Conservation (phyloP, 2,329 filamentous ascomycete species). For the Sporothrix protearum region DNA sequence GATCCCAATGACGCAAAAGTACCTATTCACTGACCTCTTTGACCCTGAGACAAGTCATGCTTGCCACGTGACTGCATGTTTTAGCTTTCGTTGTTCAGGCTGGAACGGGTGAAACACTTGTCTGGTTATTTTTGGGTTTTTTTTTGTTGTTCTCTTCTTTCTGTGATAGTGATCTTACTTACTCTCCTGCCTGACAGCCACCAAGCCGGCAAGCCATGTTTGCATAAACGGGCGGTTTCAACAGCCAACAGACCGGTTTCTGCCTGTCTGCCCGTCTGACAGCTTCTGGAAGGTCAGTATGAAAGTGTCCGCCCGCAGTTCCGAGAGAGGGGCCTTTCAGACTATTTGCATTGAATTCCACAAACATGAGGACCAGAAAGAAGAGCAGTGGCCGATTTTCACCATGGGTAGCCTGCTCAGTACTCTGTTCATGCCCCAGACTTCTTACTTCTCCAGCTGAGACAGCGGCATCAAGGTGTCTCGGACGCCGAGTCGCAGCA, state of each 20-base stretch:
- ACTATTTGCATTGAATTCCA: neutral
- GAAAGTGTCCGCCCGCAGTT: neutral
- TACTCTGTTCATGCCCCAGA: neutral
- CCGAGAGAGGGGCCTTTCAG: constrained; percentile 3
- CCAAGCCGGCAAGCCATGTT: neutral
- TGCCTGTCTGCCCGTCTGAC: neutral
- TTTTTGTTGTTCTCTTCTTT: neutral
- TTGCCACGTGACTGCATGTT: constrained; percentile 3
- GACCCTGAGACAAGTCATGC: neutral
- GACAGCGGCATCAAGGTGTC: constrained; percentile 14
- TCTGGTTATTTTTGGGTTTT: neutral
- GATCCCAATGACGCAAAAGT: neutral
- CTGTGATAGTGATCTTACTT: neutral
- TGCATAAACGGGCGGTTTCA: constrained; percentile 19
- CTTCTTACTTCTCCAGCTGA: neutral
- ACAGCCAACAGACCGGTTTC: neutral
- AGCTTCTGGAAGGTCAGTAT: constrained; percentile 6
- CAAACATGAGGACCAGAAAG: neutral
- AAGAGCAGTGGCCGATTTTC: neutral
- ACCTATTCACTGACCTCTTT: neutral
- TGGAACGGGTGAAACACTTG: neutral
- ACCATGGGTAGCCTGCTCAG: neutral
- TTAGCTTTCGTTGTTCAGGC: neutral
- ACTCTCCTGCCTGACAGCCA: neutral
- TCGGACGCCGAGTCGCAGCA: constrained; percentile 9